Base-by-base conservation (phyloP, 306 rosid genomes). In the Castanea sativa region DNA sequence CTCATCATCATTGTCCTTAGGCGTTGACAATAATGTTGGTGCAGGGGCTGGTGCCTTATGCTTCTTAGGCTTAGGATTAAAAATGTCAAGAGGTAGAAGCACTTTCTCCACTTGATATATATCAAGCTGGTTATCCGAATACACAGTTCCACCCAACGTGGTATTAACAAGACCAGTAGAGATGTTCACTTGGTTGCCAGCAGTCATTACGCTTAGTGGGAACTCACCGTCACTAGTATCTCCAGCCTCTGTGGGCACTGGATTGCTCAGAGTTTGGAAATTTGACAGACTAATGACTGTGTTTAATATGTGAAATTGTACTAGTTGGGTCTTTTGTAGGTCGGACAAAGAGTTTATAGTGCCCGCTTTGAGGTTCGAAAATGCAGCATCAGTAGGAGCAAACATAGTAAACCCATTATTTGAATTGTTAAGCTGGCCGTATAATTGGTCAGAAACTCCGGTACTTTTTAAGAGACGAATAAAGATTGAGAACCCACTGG, bases 221-320 rank as follows among this genome's bases (percentile, higher is more conserved):
- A 51, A 81, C 73, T 85, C 88, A 49, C 53, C 5, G 16, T 11
- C 53, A 49, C 53, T 3, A 0, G 53, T 49, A 38, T 78, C 84
- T 69, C 85, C 84, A 20, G 83, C 88, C 65, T 85, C 83, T 1
- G 88, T 85, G 7, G 68, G 58, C 12, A 85, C 80, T 2, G 88
- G 88, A 55, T 85, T 85, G 78, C 85, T 85, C 9, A 85, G 61
- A 6, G 88, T 81, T 78, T 85, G 85, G 75, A 85, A 85, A 71
- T 78, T 81, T 2, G 79, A 69, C 30, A 75, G 6, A 1, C 69
- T 7, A 35, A 85, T 35, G 10, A 25, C 78, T 15, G 76, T 63
- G 0, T 85, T 85, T 16, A 78, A 76, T 13, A 85, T 38, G 69
- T 81, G 88, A 76, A 60, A 85, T 60, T 78, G 83, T 21, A 85